Evolutionary conservation across 2,329 filamentous ascomycete genomes (phyloP).

Genomic region (Colletotrichum lini): DNA sequence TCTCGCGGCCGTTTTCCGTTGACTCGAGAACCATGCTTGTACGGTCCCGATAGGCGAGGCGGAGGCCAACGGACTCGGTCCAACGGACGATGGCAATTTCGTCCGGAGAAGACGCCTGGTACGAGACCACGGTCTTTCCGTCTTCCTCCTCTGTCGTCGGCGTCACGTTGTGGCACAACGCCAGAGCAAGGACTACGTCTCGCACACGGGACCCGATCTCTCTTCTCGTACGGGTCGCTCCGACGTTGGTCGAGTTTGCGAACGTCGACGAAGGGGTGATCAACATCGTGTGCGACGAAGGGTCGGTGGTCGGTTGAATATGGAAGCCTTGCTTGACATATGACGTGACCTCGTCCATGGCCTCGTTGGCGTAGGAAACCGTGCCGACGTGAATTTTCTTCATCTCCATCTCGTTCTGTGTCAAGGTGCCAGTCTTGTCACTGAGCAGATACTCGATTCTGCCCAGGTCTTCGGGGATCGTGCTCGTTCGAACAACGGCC

Average conservation of each 20-base stretch:
- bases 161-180: constrained; percentile 97
- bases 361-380: constrained; percentile 97
- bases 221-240: constrained; percentile 85
- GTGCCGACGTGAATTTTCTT: constrained; percentile 99
- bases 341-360: constrained; percentile 95
- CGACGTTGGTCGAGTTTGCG: constrained; percentile 70
- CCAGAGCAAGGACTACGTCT: constrained; percentile 92
- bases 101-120: constrained; percentile 97
- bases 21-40: constrained; percentile 88
- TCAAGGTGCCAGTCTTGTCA: constrained; percentile 98
- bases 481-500: constrained; percentile 95
- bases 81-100: constrained; percentile 98
- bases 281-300: constrained; percentile 64
- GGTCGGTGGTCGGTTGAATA: constrained; percentile 61
- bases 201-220: constrained; percentile 95
- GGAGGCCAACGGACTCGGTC: constrained; percentile 92
- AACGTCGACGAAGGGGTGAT: constrained; percentile 84
- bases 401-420: constrained; percentile 98
- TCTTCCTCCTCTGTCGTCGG: constrained; percentile 89
- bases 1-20: constrained; percentile 77
- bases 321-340: constrained; percentile 91
- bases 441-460: constrained; percentile 96
- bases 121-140: constrained; percentile 83
- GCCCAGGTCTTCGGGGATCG: constrained; percentile 95
- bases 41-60: constrained; percentile 87